Conservation (phyloP, 169 alveolate species). For the Plasmodium reichenowi region DNA sequence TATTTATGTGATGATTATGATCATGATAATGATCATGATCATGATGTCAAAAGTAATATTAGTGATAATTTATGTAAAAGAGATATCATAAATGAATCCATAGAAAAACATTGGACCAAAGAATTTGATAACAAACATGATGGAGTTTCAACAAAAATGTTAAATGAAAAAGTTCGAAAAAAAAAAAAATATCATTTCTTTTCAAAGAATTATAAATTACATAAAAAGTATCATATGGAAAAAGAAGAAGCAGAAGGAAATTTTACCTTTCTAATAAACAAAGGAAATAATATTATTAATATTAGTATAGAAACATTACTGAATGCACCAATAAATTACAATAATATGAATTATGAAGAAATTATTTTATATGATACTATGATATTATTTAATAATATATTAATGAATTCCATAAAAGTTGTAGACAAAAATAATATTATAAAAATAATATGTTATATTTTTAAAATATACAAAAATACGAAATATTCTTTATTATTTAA, state of each 20-base stretch:
- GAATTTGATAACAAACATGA: conserved; percentile 28
- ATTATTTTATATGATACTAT: conserved; percentile 53
- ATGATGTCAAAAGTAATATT: not conserved
- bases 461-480: conserved; percentile 68
- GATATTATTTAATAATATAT: conserved; percentile 53
- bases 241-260: conserved; percentile 61
- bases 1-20: conserved; percentile 13
- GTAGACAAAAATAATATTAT: conserved; percentile 70
- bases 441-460: conserved; percentile 72
- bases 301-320: conserved; percentile 74
- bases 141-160: conserved; percentile 14
- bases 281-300: conserved; percentile 73
- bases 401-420: conserved; percentile 41
- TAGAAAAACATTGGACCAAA: not conserved
- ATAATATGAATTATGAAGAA: conserved; percentile 70
- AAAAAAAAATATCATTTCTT: conserved; percentile 62
- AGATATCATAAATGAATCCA: not conserved
- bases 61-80: conserved; percentile 4
- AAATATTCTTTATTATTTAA: conserved; percentile 69
- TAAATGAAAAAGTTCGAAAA: conserved; percentile 60
- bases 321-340: conserved; percentile 63
- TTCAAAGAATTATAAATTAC: conserved; percentile 30
- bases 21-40: not conserved
- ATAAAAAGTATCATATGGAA: conserved; percentile 24
- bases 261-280: conserved; percentile 28